These are phyloP conservation scores for Isatis lusitanica DNA, from an alignment of 441 rosid species.

Conservation along the genomic window DNA sequence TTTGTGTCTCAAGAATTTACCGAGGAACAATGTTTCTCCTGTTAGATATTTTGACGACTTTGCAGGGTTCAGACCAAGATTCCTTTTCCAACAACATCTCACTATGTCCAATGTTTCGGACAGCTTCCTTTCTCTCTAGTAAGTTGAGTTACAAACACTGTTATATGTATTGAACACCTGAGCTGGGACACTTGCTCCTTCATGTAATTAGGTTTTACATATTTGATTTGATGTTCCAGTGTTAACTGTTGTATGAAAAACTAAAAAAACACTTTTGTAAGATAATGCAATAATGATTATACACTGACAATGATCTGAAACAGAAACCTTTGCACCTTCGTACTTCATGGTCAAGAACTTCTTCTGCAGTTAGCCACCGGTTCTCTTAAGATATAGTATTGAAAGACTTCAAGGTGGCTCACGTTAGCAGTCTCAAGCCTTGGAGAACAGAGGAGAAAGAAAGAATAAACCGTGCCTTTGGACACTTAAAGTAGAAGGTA, in stretches of 20 bases:
- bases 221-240: not conserved
- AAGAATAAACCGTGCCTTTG: not conserved
- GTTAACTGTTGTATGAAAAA: not conserved
- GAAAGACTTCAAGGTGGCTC: conserved; percentile 5
- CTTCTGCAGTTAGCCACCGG: conserved; percentile 1
- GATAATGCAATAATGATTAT: not conserved
- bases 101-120: conserved; percentile 5
- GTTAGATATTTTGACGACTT: conserved; percentile 18
- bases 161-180: conserved; percentile 15
- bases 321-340: not conserved
- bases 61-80: conserved; percentile 20
- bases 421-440: not conserved
- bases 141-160: conserved; percentile 14
- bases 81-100: not conserved
- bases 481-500: conserved; percentile 15
- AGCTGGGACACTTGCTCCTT: conserved; percentile 13
- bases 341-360: not conserved
- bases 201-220: not conserved
- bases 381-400: not conserved
- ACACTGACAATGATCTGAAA: not conserved
- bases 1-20: conserved; percentile 6
- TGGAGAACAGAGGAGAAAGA: conserved; percentile 12
- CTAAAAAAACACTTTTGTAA: not conserved
- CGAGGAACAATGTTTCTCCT: not conserved
- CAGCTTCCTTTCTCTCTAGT: conserved; percentile 22